These are phyloP conservation scores for Saitoella complicata DNA, from an alignment of 805 yeast species.

Conservation along the genomic window DNA sequence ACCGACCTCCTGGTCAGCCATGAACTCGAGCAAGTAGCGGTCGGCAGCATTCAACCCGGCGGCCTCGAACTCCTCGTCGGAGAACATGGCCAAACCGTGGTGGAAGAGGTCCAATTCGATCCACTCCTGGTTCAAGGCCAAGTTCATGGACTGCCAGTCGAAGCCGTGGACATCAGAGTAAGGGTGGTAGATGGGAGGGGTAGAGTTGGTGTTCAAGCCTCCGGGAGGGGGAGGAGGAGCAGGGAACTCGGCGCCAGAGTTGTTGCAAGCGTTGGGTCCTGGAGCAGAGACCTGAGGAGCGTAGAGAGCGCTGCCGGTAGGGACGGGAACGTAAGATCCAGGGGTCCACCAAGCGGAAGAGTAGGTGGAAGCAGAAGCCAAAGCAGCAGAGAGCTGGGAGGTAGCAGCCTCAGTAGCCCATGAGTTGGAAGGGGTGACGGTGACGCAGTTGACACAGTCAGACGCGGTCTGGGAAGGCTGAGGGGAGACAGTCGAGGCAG, in stretches of 20 bases:
- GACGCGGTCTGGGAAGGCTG: no score
- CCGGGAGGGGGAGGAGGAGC: slow-evolving; percentile 3
- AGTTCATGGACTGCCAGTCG: slow-evolving; percentile 5
- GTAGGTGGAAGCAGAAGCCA: no score
- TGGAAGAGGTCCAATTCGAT: slow-evolving; percentile 5
- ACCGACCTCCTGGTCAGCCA: slow-evolving; percentile 7
- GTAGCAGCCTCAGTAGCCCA: no score
- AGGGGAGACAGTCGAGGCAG: no score
- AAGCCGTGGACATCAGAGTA: slow-evolving; percentile 1
- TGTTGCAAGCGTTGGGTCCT: no score
- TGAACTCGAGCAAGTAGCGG: slow-evolving; percentile 4
- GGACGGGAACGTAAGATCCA: no score
- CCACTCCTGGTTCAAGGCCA: slow-evolving; percentile 6
- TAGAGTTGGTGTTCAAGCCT: not conserved
- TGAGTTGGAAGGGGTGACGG: no score
- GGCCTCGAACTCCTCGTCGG: slow-evolving; percentile 2
- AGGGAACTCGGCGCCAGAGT: not conserved
- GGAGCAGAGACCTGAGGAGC: no score
- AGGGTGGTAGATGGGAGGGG: slow-evolving; percentile 4
- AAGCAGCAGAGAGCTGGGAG: no score
- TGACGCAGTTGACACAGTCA: no score
- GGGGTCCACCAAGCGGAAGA: no score
- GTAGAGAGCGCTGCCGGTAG: no score
- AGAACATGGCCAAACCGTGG: slow-evolving; percentile 2
- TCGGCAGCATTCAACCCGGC: slow-evolving; percentile 3